Evolutionary conservation across 345 rosid genomes (phyloP).

Genomic region (Syzygium grande): DNA sequence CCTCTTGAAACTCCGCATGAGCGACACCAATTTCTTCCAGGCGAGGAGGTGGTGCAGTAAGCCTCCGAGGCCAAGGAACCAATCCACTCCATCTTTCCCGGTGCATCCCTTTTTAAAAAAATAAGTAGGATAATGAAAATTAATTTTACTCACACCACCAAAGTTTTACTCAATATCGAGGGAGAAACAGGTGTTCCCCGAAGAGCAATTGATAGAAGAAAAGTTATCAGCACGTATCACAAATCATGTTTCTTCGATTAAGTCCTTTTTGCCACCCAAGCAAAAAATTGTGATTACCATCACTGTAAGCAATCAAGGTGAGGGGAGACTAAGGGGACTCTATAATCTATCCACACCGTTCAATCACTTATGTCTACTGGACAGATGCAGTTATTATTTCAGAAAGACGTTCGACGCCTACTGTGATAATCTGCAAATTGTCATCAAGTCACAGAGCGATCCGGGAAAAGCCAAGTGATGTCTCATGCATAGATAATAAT

Average conservation of each 20-base stretch:
- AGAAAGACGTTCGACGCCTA: not conserved
- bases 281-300: not conserved
- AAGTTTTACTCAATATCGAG: not conserved
- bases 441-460: not conserved
- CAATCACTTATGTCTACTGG: not conserved
- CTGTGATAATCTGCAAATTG: not conserved
- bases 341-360: not conserved
- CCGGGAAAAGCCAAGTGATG: not conserved
- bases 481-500: not conserved
- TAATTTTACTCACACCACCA: not conserved
- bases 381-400: not conserved
- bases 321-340: not conserved
- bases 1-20: conserved; percentile 55
- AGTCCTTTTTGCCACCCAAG: not conserved
- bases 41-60: conserved; percentile 62
- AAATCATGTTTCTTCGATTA: not conserved
- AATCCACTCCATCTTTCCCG: conserved; percentile 64
- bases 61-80: conserved; percentile 83
- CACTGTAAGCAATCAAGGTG: not conserved
- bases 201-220: not conserved
- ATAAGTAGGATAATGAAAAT: not conserved
- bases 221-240: not conserved
- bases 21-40: conserved; percentile 70
- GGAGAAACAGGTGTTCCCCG: not conserved
- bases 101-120: conserved; percentile 51